A percentile compares a stretch with the other conserved stretches of the same genome.
These are phyloP conservation scores for Beta lomatogona DNA, from an alignment of 179 eudicot genomes.

Conservation along the genomic window DNA sequence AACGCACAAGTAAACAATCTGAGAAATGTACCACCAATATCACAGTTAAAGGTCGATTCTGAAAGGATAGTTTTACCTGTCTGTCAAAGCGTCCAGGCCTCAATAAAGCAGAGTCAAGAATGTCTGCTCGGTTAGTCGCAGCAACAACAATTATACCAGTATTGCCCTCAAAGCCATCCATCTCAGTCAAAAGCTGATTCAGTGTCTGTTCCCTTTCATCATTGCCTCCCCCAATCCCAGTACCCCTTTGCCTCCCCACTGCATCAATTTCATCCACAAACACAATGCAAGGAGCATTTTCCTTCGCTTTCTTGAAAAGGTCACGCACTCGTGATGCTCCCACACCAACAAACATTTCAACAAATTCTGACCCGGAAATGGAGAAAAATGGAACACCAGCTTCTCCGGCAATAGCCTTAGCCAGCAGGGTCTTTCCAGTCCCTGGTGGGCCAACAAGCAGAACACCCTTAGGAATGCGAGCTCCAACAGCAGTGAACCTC, in stretches of 20 bases:
- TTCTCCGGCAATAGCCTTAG: slow-evolving; percentile 99
- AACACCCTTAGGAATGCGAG: slow-evolving; percentile 98
- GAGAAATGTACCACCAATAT: not conserved
- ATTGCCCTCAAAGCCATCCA: slow-evolving; percentile 99
- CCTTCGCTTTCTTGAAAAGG: slow-evolving; percentile 96
- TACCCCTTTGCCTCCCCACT: slow-evolving; percentile 95
- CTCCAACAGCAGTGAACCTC: slow-evolving; percentile 96
- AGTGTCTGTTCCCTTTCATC: slow-evolving; percentile 98
- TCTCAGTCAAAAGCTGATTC: slow-evolving; percentile 95
- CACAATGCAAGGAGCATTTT: slow-evolving; percentile 96
- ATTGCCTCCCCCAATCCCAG: slow-evolving; percentile 99
- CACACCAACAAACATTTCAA: slow-evolving; percentile 99
- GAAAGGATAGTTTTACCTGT: slow-evolving; percentile 51
- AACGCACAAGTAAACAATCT: not conserved
- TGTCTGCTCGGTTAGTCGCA: slow-evolving; percentile 96
- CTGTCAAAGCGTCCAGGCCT: slow-evolving; percentile 98
- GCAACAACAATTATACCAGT: slow-evolving; percentile 95
- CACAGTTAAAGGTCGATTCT: not conserved
- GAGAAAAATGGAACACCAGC: slow-evolving; percentile 99
- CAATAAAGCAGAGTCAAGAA: slow-evolving; percentile 91
- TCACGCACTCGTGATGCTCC: slow-evolving; percentile 99
- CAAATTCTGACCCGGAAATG: slow-evolving; percentile 97
- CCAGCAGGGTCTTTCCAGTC: slow-evolving; percentile 92
- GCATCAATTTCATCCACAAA: slow-evolving; percentile 99
- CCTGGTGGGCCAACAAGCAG: slow-evolving; percentile 99